phyloP scores from a whole-genome alignment of 257 asterid genomes.

The Capsicum pubescens region DNA sequence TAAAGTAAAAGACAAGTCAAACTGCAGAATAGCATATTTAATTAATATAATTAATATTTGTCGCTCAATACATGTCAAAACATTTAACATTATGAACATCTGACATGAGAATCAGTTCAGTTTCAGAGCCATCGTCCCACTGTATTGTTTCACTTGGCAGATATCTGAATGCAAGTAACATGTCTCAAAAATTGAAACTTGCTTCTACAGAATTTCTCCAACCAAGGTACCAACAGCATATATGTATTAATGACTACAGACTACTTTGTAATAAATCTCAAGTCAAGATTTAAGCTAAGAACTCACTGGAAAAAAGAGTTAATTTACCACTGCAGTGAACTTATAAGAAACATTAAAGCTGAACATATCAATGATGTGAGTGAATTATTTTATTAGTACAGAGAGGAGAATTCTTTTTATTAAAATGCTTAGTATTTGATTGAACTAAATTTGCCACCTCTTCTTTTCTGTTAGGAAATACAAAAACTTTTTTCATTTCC shows the following conservation, averaged over 20 bases:
- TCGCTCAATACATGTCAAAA: not conserved
- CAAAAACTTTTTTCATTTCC: not conserved
- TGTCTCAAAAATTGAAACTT: not conserved
- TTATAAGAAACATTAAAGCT: not conserved
- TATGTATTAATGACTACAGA: not conserved
- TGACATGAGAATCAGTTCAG: conserved; percentile 11
- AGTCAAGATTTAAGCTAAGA: not conserved
- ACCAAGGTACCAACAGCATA: not conserved
- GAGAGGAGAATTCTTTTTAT: not conserved
- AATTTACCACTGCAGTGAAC: not conserved
- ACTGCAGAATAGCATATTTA: not conserved
- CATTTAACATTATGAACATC: not conserved
- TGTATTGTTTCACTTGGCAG: not conserved
- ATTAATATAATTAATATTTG: not conserved
- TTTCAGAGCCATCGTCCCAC: not conserved
- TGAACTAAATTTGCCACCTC: not conserved
- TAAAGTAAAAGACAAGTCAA: conserved; percentile 18
- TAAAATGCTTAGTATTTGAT: not conserved
- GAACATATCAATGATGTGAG: not conserved
- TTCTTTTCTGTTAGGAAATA: not conserved
- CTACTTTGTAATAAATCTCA: conserved; percentile 10
- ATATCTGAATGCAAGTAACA: not conserved
- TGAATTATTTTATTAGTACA: not conserved
- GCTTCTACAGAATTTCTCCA: not conserved
- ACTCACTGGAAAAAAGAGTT: not conserved